Base-by-base conservation (phyloP, 2,329 filamentous ascomycete species). In the Niveomyces coronatus region DNA sequence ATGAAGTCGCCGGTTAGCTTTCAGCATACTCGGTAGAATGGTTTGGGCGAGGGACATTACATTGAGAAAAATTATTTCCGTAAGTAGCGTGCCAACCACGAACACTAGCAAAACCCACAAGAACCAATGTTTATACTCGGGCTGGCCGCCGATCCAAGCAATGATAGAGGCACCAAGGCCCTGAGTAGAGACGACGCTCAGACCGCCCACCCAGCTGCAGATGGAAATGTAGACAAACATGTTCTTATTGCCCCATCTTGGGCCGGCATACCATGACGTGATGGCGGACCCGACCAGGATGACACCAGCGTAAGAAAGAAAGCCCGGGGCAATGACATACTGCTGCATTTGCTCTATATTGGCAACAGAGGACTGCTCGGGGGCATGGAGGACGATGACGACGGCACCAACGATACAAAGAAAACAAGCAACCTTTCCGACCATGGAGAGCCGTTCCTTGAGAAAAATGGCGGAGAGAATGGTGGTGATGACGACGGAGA, bases 151-250 rank as follows among this genome's bases (percentile, higher is more conserved):
- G 43, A 81, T 81, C 64, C 94, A 87, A 0, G 89, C 85, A 39
- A 95, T 74, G 46, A 98, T 88, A 14, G 89, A 89, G 38, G 89
- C 79, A 37, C 91, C 91, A 30, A 98, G 64, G 14, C 91, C 91
- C 61, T 96, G 89, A 3, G 88, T 96, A 13, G 86, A 83, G 39
- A 96, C 91, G 8, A 96, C 91, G 61, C 87, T 95, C 53, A 96
- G 67, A 2, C 88, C 91, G 46, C 91, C 91, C 44, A 96, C 79
- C 68, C 93, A 75, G 63, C 87, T 94, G 71, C 91, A 98, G 50
- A 98, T 89, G 49, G 82, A 88, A 49, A 98, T 77, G 62, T 98
- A 96, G 23, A 96, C 87, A 58, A 98, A 71, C 91, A 98, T 96
- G 53, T 84, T 89, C 70, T 86, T 89, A 65, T 94, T 95, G 34